A percentile compares a stretch with the other conserved stretches of the same genome.
Conservation (phyloP, 352 stramenopile genomes). For the Pythium sp. region DNA sequence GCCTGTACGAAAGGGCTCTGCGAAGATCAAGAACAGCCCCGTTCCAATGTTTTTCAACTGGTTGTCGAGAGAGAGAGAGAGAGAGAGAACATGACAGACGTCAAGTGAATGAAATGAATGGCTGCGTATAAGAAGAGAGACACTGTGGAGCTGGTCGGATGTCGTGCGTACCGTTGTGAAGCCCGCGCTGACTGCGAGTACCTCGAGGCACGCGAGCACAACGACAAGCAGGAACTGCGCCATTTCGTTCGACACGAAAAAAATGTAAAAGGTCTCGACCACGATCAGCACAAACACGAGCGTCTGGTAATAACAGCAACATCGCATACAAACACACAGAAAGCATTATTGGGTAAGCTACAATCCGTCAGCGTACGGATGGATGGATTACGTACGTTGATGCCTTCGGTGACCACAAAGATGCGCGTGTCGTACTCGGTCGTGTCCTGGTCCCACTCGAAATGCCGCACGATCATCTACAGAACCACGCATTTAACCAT, state of each 20-base stretch:
- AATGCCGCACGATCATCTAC: conserved; percentile 69
- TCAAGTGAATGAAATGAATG: not conserved
- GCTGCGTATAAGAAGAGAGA: not conserved
- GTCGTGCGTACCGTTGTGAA: conserved; percentile 55
- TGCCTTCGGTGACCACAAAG: conserved; percentile 76
- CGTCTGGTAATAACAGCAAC: conserved; percentile 35
- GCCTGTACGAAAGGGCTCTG: conserved; percentile 73
- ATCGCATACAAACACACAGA: not conserved
- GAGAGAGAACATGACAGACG: not conserved
- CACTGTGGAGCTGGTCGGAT: not conserved
- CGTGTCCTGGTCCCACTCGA: conserved; percentile 69
- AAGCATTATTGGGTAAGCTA: not conserved
- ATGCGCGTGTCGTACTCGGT: conserved; percentile 73
- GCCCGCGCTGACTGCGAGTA: conserved; percentile 51
- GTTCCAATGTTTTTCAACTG: conserved; percentile 83
- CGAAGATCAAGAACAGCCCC: conserved; percentile 82
- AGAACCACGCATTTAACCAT: conserved; percentile 2
- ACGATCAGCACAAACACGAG: conserved; percentile 63
- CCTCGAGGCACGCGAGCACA: conserved; percentile 62
- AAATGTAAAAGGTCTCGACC: conserved; percentile 85
- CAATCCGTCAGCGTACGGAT: not conserved
- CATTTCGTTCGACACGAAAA: conserved; percentile 62
- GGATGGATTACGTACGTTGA: conserved; percentile 32
- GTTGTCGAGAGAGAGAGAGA: not conserved
- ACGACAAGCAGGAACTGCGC: conserved; percentile 68